A percentile compares a stretch with the other conserved stretches of the same genome.
phyloP scores from a whole-genome alignment of 495 filamentous ascomycete genomes.

The Daldinia grandis region DNA sequence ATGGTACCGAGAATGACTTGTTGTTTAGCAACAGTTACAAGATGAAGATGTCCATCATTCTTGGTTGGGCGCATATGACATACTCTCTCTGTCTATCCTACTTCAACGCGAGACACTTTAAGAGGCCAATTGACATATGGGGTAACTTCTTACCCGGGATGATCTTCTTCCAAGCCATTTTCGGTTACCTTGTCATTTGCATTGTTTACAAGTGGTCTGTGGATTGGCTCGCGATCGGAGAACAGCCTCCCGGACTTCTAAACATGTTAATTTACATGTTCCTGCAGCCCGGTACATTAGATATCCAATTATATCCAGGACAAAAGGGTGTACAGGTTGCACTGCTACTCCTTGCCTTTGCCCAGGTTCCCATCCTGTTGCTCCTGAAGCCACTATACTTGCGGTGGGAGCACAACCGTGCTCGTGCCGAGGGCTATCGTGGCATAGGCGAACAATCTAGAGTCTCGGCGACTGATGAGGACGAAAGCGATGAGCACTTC shows the following conservation, averaged over 20 bases:
- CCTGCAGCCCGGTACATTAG: conserved; percentile 80
- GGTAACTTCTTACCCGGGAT: conserved; percentile 97
- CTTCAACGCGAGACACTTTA: conserved; percentile 94
- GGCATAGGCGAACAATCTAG: conserved; percentile 87
- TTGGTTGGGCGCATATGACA: conserved; percentile 98
- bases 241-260: conserved; percentile 81
- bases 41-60: conserved; percentile 98
- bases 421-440: conserved; percentile 86
- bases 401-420: conserved; percentile 88
- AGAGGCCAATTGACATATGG: conserved; percentile 91
- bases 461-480: conserved; percentile 86
- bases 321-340: conserved; percentile 78
- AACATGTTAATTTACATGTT: conserved; percentile 99
- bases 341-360: conserved; percentile 82
- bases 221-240: conserved; percentile 76
- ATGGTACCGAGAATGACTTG: conserved; percentile 90
- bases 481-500: conserved; percentile 67
- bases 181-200: conserved; percentile 92
- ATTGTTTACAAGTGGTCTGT: conserved; percentile 98
- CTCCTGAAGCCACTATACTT: conserved; percentile 96
- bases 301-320: conserved; percentile 74
- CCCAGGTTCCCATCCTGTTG: conserved; percentile 88
- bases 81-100: conserved; percentile 93
- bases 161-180: conserved; percentile 99
- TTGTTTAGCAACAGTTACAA: conserved; percentile 98